Evolutionary conservation across 345 rosid genomes (phyloP), one percentile per base, ranked within the genome.

Genomic region (Jatropha curcas): DNA sequence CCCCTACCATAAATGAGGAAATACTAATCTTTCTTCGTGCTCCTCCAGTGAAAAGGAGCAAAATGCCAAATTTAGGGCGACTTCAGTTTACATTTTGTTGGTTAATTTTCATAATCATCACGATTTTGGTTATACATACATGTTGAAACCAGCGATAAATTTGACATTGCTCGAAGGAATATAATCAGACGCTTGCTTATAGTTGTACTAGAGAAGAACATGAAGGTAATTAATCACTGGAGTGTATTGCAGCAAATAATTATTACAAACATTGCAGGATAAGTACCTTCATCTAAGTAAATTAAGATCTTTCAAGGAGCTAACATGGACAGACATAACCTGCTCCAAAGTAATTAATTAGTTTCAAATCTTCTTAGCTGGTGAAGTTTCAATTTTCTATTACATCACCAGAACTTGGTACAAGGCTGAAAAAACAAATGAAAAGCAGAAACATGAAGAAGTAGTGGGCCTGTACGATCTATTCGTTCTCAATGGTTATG

Each of bases 221-320:
- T 74, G 16, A 65, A 74, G 39, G 68, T 25, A 3, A 34, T 79
- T 65, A 78, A 79, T 79, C 72, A 74, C 0, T 79, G 77, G 74
- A 74, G 68, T 41, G 60, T 59, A 70, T 34, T 58, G 27, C 78
- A 79, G 68, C 67, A 77, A 46, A 5, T 31, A 20, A n/a, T n/a
- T n/a, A n/a, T n/a, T n/a, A n/a, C n/a, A n/a, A n/a, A n/a, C n/a
- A n/a, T n/a, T n/a, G n/a, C n/a, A n/a, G n/a, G n/a, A n/a, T n/a
- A n/a, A n/a, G n/a, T n/a, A n/a, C n/a, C n/a, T n/a, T n/a, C n/a
- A n/a, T n/a, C n/a, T n/a, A n/a, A n/a, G n/a, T n/a, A n/a, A n/a
- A n/a, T n/a, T n/a, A n/a, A n/a, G n/a, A n/a, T n/a, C n/a, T n/a
- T n/a, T n/a, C n/a, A n/a, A n/a, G n/a, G n/a, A n/a, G n/a, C n/a